A percentile compares a stretch with the other conserved stretches of the same genome.
Conservation (phyloP, 495 filamentous ascomycete species). For the Podospora anserina region DNA sequence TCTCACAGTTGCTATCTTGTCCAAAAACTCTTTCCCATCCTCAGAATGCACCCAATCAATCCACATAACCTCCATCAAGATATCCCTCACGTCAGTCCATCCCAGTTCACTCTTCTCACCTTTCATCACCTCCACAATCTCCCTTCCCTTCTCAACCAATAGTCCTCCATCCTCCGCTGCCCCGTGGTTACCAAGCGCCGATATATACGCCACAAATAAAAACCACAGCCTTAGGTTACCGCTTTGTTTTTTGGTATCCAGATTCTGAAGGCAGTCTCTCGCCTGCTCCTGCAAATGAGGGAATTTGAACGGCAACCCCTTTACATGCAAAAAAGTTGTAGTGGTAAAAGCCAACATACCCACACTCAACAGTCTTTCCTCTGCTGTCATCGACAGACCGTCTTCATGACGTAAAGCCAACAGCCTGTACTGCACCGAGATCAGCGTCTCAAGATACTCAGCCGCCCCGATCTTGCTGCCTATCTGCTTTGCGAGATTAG, state of each 20-base stretch:
- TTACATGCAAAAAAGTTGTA: slow-evolving; percentile 18
- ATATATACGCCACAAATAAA: slow-evolving; percentile 16
- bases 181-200: slow-evolving; percentile 8
- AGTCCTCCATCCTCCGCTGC: slow-evolving; percentile 1
- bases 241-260: background rate
- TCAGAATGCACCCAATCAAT: slow-evolving; percentile 17
- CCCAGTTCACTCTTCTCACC: background rate
- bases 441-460: slow-evolving; percentile 18
- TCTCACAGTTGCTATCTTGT: background rate
- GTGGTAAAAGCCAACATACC: slow-evolving; percentile 26
- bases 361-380: slow-evolving; percentile 5
- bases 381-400: background rate
- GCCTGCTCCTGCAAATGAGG: slow-evolving; percentile 11
- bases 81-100: slow-evolving; percentile 4
- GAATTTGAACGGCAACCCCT: slow-evolving; percentile 11
- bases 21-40: slow-evolving; percentile 9
- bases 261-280: background rate
- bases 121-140: background rate
- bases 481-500: slow-evolving; percentile 18
- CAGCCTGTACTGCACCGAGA: slow-evolving; percentile 23
- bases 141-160: background rate
- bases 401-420: slow-evolving; percentile 17
- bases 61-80: slow-evolving; percentile 21
- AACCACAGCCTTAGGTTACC: slow-evolving; percentile 18
- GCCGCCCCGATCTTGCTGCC: slow-evolving; percentile 9